phyloP scores from a whole-genome alignment of 352 stramenopile genomes.

The Pythium oligandrum region DNA sequence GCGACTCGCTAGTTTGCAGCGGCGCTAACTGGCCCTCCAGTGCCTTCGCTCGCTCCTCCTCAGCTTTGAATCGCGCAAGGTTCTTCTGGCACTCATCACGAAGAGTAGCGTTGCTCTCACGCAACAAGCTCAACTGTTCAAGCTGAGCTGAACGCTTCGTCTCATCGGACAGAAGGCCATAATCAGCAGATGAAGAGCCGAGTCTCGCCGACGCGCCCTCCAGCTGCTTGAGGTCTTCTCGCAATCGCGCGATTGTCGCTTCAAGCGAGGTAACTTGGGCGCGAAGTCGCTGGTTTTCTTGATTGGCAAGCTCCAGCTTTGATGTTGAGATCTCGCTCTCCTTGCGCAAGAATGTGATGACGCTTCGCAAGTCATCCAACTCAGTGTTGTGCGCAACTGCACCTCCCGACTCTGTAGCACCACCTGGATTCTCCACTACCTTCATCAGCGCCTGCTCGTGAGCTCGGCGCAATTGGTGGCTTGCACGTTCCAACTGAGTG shows the following conservation, averaged over 20 bases:
- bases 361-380: slow-evolving; percentile 63
- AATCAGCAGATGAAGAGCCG: background rate
- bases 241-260: slow-evolving; percentile 50
- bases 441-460: slow-evolving; percentile 53
- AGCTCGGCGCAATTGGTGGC: slow-evolving; percentile 45
- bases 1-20: slow-evolving; percentile 34
- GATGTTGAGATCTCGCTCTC: slow-evolving; percentile 63
- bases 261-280: slow-evolving; percentile 52
- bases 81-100: slow-evolving; percentile 68
- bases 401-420: slow-evolving; percentile 4
- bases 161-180: slow-evolving; percentile 12
- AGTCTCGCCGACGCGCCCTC: slow-evolving; percentile 3
- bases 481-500: slow-evolving; percentile 58
- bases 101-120: slow-evolving; percentile 76
- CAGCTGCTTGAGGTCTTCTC: slow-evolving; percentile 50
- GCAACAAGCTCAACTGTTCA: slow-evolving; percentile 68
- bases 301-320: slow-evolving; percentile 63
- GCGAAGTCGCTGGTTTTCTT: slow-evolving; percentile 59
- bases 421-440: slow-evolving; percentile 1
- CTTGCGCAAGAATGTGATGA: slow-evolving; percentile 64
- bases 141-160: slow-evolving; percentile 60
- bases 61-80: slow-evolving; percentile 40
- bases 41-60: slow-evolving; percentile 39
- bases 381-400: slow-evolving; percentile 31
- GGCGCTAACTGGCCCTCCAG: slow-evolving; percentile 53